Evolutionary conservation across 352 stramenopile species (phyloP).

Genomic region (Achlya hypogyna): DNA sequence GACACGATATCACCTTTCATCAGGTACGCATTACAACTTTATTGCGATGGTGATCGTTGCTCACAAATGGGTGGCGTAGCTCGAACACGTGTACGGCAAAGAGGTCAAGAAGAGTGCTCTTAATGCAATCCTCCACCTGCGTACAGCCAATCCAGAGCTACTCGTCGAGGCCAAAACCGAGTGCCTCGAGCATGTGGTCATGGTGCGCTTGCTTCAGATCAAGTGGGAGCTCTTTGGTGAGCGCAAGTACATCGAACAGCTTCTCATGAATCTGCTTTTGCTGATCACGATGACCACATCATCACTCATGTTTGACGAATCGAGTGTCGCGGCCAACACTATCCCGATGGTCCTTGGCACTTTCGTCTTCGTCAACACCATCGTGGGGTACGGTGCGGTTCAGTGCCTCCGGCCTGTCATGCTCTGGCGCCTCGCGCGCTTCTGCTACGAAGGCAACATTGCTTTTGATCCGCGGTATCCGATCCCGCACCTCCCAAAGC

Average conservation of each 20-base stretch:
- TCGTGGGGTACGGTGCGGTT: not conserved
- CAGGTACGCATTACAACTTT: slow-evolving; percentile 1
- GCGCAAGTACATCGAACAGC: slow-evolving; percentile 8
- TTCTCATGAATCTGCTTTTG: slow-evolving; percentile 8
- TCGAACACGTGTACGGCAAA: slow-evolving; percentile 8
- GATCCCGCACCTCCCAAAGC: not conserved
- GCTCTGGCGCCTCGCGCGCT: not conserved
- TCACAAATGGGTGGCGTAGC: too few relatives aligned
- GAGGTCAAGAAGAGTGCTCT: not conserved
- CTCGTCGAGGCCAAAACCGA: not conserved
- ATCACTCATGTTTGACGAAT: slow-evolving; percentile 8
- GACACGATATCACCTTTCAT: slow-evolving; percentile 1
- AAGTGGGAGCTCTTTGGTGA: slow-evolving; percentile 18
- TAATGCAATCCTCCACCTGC: not conserved
- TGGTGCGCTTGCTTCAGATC: slow-evolving; percentile 6
- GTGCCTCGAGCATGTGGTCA: slow-evolving; percentile 13
- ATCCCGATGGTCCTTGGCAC: not conserved
- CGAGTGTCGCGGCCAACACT: not conserved
- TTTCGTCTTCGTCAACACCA: not conserved
- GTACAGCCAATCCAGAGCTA: not conserved
- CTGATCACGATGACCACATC: not conserved
- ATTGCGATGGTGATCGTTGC: not conserved
- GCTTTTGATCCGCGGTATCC: not conserved
- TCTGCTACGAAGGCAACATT: not conserved
- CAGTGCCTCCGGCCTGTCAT: not conserved